phyloP scores from a whole-genome alignment of 176 grass and related monocot species.

The Hordeum marinum region DNA sequence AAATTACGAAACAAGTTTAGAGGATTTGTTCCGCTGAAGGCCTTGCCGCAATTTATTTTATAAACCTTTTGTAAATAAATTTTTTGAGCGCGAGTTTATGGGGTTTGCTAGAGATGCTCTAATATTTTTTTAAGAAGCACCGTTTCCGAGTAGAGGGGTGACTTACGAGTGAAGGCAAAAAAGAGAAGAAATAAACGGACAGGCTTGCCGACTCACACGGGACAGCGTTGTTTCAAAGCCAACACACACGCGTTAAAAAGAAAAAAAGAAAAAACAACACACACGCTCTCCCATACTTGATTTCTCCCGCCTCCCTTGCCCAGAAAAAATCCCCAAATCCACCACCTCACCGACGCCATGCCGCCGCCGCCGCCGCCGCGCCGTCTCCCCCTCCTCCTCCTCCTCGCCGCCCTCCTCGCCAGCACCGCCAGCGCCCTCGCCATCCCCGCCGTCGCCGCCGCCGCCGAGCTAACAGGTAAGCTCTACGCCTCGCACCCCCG shows the following conservation, averaged over 20 bases:
- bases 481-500: neutral
- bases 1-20: too few relatives aligned
- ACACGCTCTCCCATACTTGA: neutral
- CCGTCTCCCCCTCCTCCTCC: neutral
- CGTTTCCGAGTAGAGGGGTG: too few relatives aligned
- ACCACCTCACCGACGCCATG: constrained; percentile 21
- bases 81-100: too few relatives aligned
- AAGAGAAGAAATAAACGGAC: neutral
- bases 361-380: neutral
- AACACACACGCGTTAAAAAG: too few relatives aligned
- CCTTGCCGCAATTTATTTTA: too few relatives aligned
- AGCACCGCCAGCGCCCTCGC: constrained; percentile 10
- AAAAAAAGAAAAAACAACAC: too few relatives aligned
- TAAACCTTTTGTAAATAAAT: too few relatives aligned
- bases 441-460: neutral
- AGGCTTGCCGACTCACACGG: neutral
- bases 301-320: constrained; percentile 8
- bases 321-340: constrained; percentile 24
- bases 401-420: constrained; percentile 9
- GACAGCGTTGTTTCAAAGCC: neutral
- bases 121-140: too few relatives aligned
- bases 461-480: constrained; percentile 61
- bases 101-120: too few relatives aligned
- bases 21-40: too few relatives aligned
- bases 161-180: neutral